Evolutionary conservation across 2,329 filamentous ascomycete species (phyloP).

Genomic region (Monilinia fructigena): DNA sequence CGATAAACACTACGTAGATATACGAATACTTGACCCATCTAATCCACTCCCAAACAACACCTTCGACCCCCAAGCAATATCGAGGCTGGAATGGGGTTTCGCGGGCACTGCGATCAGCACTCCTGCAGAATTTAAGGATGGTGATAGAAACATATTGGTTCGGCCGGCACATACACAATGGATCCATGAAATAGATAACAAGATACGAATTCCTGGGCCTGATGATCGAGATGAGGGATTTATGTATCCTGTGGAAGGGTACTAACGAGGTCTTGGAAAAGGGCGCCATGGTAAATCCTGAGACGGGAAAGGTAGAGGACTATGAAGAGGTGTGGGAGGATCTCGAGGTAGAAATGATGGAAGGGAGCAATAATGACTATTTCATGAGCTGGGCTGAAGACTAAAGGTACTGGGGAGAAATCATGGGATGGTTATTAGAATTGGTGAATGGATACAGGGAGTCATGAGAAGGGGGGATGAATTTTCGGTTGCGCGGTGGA

Average conservation of each 20-base stretch:
- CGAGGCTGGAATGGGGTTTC: conserved; percentile 39
- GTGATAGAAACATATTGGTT: conserved; percentile 23
- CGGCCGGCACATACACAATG: conserved; percentile 34
- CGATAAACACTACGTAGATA: conserved; percentile 37
- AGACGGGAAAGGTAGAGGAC: conserved; percentile 34
- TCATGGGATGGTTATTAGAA: conserved; percentile 30
- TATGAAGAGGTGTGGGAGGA: conserved; percentile 42
- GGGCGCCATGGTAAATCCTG: conserved; percentile 36
- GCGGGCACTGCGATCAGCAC: conserved; percentile 28
- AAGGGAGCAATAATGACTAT: conserved; percentile 18
- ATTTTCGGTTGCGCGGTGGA: conserved; percentile 29
- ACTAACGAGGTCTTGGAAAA: conserved; percentile 35
- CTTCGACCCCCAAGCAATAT: conserved; percentile 22
- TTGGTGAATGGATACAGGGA: conserved; percentile 30
- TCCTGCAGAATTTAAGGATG: conserved; percentile 24
- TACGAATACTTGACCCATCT: conserved; percentile 32
- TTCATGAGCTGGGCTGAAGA: conserved; percentile 30
- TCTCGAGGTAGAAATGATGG: conserved; percentile 24
- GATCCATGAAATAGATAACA: conserved; percentile 36
- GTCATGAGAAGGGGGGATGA: conserved; percentile 28
- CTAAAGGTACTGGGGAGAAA: conserved; percentile 18
- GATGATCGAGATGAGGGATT: conserved; percentile 39
- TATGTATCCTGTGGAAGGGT: conserved; percentile 34
- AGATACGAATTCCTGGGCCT: conserved; percentile 26
- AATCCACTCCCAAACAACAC: conserved; percentile 6